Percentiles rank a stretch among this genome's conserved stretches.
phyloP scores from a whole-genome alignment of 2,329 filamentous ascomycete genomes.

The Fusarium albidum region DNA sequence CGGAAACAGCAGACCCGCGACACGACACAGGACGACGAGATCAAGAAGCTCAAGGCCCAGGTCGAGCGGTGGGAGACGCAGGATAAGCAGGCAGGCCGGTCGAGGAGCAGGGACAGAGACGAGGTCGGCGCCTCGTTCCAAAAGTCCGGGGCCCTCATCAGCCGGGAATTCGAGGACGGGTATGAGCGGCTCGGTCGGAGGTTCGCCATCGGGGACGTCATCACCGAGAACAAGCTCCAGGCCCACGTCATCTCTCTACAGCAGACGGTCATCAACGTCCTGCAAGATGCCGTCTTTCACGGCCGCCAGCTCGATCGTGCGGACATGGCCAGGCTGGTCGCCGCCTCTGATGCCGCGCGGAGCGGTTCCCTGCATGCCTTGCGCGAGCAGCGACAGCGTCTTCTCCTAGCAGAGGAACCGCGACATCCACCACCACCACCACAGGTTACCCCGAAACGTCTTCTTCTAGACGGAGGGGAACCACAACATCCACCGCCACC shows the following conservation, averaged over 20 bases:
- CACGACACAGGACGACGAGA: slow-evolving; percentile 38
- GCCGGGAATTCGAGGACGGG: slow-evolving; percentile 37
- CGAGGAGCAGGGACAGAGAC: slow-evolving; percentile 17
- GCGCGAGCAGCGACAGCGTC: slow-evolving; percentile 32
- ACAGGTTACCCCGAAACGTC: slow-evolving; percentile 1
- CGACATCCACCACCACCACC: not conserved
- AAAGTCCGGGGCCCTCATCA: slow-evolving; percentile 34
- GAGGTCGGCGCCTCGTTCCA: slow-evolving; percentile 34
- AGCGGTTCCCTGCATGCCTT: slow-evolving; percentile 33
- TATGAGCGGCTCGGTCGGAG: slow-evolving; percentile 31
- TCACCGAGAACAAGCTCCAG: slow-evolving; percentile 38
- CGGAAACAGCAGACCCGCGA: slow-evolving; percentile 35
- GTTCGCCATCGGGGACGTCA: slow-evolving; percentile 36
- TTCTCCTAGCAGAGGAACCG: slow-evolving; percentile 20
- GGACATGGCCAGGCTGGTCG: slow-evolving; percentile 36
- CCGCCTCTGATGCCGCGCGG: slow-evolving; percentile 35
- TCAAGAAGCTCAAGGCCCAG: slow-evolving; percentile 35
- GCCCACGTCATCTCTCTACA: slow-evolving; percentile 38
- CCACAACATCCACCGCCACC: not conserved
- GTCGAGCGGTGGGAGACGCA: slow-evolving; percentile 21
- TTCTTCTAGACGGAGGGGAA: too few species aligned
- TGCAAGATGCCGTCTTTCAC: slow-evolving; percentile 34
- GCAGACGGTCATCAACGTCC: slow-evolving; percentile 38
- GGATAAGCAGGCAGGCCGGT: not conserved
- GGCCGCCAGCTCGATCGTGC: slow-evolving; percentile 32